These are phyloP conservation scores for Typha latifolia DNA, from an alignment of 176 grass and related monocot genomes.

Conservation along the genomic window DNA sequence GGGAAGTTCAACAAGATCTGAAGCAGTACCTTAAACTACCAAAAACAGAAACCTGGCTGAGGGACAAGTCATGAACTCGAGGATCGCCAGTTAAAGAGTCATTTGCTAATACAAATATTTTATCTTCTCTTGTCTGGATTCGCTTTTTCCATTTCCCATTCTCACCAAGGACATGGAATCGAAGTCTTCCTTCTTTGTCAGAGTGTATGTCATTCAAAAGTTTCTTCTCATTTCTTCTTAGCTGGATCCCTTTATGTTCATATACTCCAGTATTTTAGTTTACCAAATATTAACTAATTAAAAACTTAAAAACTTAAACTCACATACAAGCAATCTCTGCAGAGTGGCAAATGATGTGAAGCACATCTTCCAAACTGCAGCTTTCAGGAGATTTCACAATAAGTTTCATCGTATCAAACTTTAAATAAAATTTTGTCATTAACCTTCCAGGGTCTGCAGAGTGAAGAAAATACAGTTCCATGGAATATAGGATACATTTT, in stretches of 20 bases:
- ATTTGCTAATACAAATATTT: conserved; percentile 85
- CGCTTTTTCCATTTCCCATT: conserved; percentile 90
- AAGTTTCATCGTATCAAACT: conserved; percentile 93
- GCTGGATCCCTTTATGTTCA: conserved; percentile 73
- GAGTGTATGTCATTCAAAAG: conserved; percentile 78
- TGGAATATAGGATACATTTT: not conserved
- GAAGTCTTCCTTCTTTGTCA: conserved; percentile 73
- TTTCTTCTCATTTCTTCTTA: conserved; percentile 91
- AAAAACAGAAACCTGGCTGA: conserved; percentile 54
- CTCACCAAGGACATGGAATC: conserved; percentile 59
- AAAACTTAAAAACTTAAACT: conserved; percentile 17
- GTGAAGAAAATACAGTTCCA: conserved; percentile 7
- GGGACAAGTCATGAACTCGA: conserved; percentile 72
- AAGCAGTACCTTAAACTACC: conserved; percentile 18
- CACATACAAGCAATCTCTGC: conserved; percentile 84
- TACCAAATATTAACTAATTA: not conserved
- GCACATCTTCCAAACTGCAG: conserved; percentile 80
- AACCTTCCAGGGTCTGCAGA: conserved; percentile 80
- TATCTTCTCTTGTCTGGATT: conserved; percentile 86
- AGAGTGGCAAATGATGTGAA: conserved; percentile 72
- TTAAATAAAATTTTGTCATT: conserved; percentile 98
- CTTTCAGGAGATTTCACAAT: conserved; percentile 72
- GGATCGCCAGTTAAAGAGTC: conserved; percentile 89
- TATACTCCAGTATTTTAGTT: not conserved
- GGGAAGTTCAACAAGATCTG: not conserved